phyloP scores from a whole-genome alignment of 1,139 yeast species.

The Schwanniomyces etchellsii region DNA sequence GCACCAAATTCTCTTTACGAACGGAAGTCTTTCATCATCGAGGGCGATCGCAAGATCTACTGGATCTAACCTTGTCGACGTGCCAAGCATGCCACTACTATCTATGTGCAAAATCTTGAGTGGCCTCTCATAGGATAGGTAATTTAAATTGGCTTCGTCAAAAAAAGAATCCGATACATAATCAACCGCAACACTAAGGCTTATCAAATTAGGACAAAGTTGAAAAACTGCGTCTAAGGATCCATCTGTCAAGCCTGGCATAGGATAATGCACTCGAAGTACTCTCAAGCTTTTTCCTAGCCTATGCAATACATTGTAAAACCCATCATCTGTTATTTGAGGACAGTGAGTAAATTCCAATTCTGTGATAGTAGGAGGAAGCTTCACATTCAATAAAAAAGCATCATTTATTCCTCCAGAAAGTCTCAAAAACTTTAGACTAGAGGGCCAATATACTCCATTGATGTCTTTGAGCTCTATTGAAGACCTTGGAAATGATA shows the following conservation, averaged over 20 bases:
- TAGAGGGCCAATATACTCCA: slow-evolving; percentile 70
- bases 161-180: slow-evolving; percentile 67
- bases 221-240: slow-evolving; percentile 70
- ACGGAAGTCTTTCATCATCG: slow-evolving; percentile 70
- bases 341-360: slow-evolving; percentile 90
- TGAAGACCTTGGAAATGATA: slow-evolving; percentile 87
- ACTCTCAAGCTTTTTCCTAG: slow-evolving; percentile 62
- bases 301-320: slow-evolving; percentile 53
- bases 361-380: slow-evolving; percentile 67
- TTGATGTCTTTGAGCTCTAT: slow-evolving; percentile 62
- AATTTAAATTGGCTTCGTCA: slow-evolving; percentile 50
- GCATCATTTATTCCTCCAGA: slow-evolving; percentile 89
- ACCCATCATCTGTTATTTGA: slow-evolving; percentile 52
- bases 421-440: slow-evolving; percentile 62
- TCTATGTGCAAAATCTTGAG: slow-evolving; percentile 63
- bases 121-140: slow-evolving; percentile 43
- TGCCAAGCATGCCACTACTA: slow-evolving; percentile 86
- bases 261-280: slow-evolving; percentile 73
- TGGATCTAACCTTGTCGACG: slow-evolving; percentile 76
- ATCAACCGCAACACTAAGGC: slow-evolving; percentile 71
- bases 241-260: slow-evolving; percentile 70
- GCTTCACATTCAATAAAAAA: slow-evolving; percentile 57
- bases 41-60: slow-evolving; percentile 84
- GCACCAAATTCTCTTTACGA: slow-evolving; percentile 55
- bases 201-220: slow-evolving; percentile 66